Percentiles rank a stretch among this genome's conserved stretches.
phyloP scores from a whole-genome alignment of 345 rosid genomes.

The Aquilaria sinensis region DNA sequence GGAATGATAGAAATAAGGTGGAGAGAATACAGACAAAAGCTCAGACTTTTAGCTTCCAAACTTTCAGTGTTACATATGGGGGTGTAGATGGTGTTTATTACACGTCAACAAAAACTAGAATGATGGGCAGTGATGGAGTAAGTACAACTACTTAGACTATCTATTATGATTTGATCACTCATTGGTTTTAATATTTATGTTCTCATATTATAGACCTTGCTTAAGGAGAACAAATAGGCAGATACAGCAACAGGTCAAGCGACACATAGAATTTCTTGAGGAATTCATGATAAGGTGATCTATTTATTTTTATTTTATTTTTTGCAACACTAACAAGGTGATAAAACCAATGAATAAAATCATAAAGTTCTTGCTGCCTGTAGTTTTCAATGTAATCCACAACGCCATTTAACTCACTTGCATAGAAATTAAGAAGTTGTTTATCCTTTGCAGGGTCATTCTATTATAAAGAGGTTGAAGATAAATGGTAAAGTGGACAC shows the following conservation, averaged over 20 bases:
- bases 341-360: neutral
- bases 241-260: conserved; percentile 74
- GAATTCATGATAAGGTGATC: conserved; percentile 72
- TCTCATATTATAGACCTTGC: conserved; percentile 34
- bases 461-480: conserved; percentile 64
- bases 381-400: neutral
- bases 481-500: conserved; percentile 76
- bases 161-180: neutral
- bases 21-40: conserved; percentile 27
- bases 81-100: conserved; percentile 83
- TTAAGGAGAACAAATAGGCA: conserved; percentile 87
- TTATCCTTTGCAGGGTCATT: conserved; percentile 55
- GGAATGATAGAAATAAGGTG: conserved; percentile 19
- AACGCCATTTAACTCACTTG: neutral
- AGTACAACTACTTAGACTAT: conserved; percentile 4
- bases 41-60: conserved; percentile 31
- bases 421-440: neutral
- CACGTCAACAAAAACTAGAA: conserved; percentile 53
- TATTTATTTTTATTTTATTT: neutral
- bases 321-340: neutral
- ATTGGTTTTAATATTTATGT: conserved; percentile 3
- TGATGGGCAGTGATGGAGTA: conserved; percentile 69
- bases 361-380: neutral
- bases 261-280: conserved; percentile 71
- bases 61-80: conserved; percentile 66